A percentile compares a stretch with the other conserved stretches of the same genome.
Evolutionary conservation across 2,329 filamentous ascomycete genomes (phyloP).

Genomic region (Alternaria sp.): DNA sequence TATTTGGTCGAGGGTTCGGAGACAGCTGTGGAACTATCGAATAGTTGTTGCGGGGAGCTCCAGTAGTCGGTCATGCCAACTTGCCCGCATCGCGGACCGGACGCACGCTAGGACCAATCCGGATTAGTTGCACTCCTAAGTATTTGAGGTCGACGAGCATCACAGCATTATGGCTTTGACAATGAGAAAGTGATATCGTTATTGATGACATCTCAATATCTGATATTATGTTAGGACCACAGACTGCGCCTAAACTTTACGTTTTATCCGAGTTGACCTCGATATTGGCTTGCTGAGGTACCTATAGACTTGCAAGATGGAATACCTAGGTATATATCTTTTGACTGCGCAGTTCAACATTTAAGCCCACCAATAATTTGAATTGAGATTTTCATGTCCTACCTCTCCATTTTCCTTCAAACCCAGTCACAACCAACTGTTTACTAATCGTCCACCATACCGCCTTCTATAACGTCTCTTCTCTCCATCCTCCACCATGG

Average conservation of each 20-base stretch:
- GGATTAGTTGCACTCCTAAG: slow-evolving; percentile 11
- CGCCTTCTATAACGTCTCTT: not conserved
- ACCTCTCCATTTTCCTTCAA: not conserved
- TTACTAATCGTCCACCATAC: not conserved
- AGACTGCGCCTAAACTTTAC: not conserved
- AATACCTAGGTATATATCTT: not conserved
- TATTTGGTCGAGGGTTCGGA: slow-evolving; percentile 12
- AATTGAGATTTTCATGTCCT: too few species aligned
- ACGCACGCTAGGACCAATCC: slow-evolving; percentile 19
- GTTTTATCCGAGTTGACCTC: not conserved
- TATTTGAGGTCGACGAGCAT: not conserved
- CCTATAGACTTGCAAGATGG: not conserved
- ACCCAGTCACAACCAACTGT: not conserved
- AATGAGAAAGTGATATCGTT: not conserved
- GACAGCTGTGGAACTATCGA: slow-evolving; percentile 15
- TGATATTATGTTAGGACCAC: not conserved
- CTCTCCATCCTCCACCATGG: not conserved
- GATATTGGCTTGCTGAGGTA: not conserved
- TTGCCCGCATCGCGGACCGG: slow-evolving; percentile 29
- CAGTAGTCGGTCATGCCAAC: slow-evolving; percentile 43
- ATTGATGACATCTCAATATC: not conserved
- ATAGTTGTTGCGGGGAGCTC: slow-evolving; percentile 17
- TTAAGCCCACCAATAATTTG: not conserved
- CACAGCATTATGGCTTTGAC: not conserved
- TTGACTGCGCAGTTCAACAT: not conserved